Conservation (phyloP, 495 filamentous ascomycete species). For the Neurospora sp. region DNA sequence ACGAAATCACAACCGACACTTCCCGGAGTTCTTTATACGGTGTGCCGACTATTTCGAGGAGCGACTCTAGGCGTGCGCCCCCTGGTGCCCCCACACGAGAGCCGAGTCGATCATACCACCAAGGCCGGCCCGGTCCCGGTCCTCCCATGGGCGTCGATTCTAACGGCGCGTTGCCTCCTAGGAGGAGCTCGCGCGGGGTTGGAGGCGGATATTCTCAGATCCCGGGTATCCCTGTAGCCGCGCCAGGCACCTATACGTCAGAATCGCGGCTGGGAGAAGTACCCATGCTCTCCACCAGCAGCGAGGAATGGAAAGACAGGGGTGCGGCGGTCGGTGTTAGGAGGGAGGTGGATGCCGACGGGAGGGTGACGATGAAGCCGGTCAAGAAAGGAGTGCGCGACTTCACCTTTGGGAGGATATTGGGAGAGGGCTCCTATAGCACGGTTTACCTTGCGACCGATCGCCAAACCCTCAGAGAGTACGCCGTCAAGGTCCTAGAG, state of each 20-base stretch:
- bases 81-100: constrained; percentile 60
- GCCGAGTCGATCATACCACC: constrained; percentile 51
- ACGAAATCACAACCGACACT: constrained; percentile 58
- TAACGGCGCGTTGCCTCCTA: constrained; percentile 51
- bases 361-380: constrained; percentile 66
- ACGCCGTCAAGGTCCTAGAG: constrained; percentile 96
- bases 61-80: constrained; percentile 53
- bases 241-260: constrained; percentile 39
- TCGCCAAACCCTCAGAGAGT: constrained; percentile 88
- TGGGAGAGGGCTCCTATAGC: constrained; percentile 97
- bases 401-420: constrained; percentile 83
- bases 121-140: constrained; percentile 47
- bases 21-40: constrained; percentile 52
- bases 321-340: constrained; percentile 73
- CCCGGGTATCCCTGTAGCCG: constrained; percentile 26
- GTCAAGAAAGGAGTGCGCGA: constrained; percentile 97
- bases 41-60: constrained; percentile 34
- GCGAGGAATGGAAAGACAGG: constrained; percentile 91
- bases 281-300: constrained; percentile 61
- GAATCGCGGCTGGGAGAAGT: neutral
- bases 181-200: constrained; percentile 58
- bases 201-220: constrained; percentile 37
- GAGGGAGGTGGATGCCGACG: constrained; percentile 74
- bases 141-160: constrained; percentile 33
- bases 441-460: constrained; percentile 93